Base-by-base conservation (phyloP, 805 yeast genomes). In the Wickerhamiella dianesei region DNA sequence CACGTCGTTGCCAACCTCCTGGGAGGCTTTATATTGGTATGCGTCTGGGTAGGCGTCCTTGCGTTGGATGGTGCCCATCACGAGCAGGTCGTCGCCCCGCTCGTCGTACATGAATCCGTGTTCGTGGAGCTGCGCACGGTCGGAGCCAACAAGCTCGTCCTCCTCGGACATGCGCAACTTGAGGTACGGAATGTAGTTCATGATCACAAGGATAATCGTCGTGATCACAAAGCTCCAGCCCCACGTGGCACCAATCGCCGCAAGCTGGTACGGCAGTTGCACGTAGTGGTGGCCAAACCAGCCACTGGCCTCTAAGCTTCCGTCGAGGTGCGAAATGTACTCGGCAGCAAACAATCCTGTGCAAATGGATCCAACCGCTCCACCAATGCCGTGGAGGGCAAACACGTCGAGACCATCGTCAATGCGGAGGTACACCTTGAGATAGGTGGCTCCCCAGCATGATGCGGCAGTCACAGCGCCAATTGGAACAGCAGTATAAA, bases 321-420 rank as follows among this genome's bases (percentile, higher is more conserved):
- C 94, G 59, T 88, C 95, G 13, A 82, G 64, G 40, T 85, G 87
- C 42, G 94, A 81, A 56, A 88, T 79, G 66, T 88, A 86, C 67
- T 87, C 94, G 47, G 95, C 94, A 36, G 97, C 95, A 63, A 89
- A 88, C 54, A 89, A 71, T 62, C 95, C 96, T 22, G 96, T 88
- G 65, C 83, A 62, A 20, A 81, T 70, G 21, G 85, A 77, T 45
- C 97, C 97, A 53, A 75, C 69, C 58, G 81, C 75, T 46, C 96
- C 96, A 64, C 96, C 97, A 52, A 88, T 80, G 58, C 95, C 96
- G 66, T 89, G 96, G 46, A 88, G 69, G 32, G 96, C 84, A 68
- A 82, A 89, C 44, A 85, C 95, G 65, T 87, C 96, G 71, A 88
- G 74, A 74, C 96, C 96, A 62, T 89, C 97, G 63, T 89, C 97